Percentiles rank a stretch among this genome's conserved stretches.
Conservation (phyloP, 257 asterid species). For the Avicennia marina region DNA sequence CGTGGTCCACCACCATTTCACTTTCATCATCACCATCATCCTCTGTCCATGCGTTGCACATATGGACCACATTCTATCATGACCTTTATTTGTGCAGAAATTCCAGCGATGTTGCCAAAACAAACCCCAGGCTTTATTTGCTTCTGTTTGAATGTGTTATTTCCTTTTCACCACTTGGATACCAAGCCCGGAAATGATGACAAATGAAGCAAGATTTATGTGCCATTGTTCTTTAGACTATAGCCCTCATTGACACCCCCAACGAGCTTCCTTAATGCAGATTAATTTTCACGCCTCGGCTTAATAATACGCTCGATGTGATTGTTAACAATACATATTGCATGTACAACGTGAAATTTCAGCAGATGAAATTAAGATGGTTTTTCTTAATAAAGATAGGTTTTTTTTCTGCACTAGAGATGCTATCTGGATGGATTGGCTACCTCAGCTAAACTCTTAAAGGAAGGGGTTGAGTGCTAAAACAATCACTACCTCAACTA, state of each 20-base stretch:
- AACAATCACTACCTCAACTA: conserved; percentile 28
- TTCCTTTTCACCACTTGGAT: conserved; percentile 21
- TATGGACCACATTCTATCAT: no score
- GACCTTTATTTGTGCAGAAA: no score
- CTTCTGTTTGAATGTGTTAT: background rate
- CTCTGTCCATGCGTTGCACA: background rate
- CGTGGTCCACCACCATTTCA: conserved; percentile 27
- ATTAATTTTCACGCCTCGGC: no score
- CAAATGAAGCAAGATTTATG: background rate
- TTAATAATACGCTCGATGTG: background rate
- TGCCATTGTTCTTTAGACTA: no score
- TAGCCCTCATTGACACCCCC: no score
- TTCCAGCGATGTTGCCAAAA: conserved; percentile 20
- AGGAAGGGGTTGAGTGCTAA: conserved; percentile 13
- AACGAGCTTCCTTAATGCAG: background rate
- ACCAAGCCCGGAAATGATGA: background rate
- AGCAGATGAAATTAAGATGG: background rate
- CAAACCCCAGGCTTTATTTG: conserved; percentile 10
- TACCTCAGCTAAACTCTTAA: background rate
- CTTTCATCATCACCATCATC: conserved; percentile 18
- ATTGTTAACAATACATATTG: conserved; percentile 22
- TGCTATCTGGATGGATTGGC: no score
- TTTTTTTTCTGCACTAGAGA: conserved; percentile 2
- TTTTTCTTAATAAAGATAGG: no score
- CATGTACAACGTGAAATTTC: conserved; percentile 9